Base-by-base conservation (phyloP, 768 basidiomycete genomes). In the Boletellus ananas region DNA sequence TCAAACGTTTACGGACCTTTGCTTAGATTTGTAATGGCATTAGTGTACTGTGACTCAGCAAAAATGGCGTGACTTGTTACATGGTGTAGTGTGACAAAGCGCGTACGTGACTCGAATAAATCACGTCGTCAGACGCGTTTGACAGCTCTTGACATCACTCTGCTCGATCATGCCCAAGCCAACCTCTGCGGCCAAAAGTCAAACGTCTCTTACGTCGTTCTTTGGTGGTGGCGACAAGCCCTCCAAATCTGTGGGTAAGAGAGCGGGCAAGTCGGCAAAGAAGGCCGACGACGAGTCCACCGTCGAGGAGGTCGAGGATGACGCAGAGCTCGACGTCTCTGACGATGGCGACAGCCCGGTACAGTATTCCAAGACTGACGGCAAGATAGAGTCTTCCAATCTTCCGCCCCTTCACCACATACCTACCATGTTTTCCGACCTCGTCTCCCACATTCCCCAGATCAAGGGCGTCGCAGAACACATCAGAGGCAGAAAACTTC, bases 351-450 rank as follows among this genome's bases (percentile, higher is more conserved):
- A 61, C 14, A 54, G 56, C 42, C 64, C 70, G n/a, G 63, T 21
- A 48, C 71, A 54, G 62, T 58, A 56, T 64, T 72, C 56, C 57
- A 71, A 63, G 71, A 75, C 62, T 53, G 63, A 56, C n/a, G 62
- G 67, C 8, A 70, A 59, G 54, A 56, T 66, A 39, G 84, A 86
- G 44, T 71, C 79, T 27, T 87, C 86, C 0, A 72, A 76, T 57
- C 78, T 90, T 6, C 90, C 92, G 14, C 92, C 92, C 17, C 84
- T 94, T 43, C 74, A 81, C 60, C 75, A 84, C 52, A 75, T 83
- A 42, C 78, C 83, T 21, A 75, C 78, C 47, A 90, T 93, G 58
- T 93, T 93, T 66, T 72, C 76, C 49, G 85, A 93, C 68, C 75
- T 93, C 37, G 77, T 90, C 54, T 70, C 76, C 42, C 81, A 74